Evolutionary conservation across 176 grass and related monocot genomes (phyloP).

Genomic region (Carex littledalei): DNA sequence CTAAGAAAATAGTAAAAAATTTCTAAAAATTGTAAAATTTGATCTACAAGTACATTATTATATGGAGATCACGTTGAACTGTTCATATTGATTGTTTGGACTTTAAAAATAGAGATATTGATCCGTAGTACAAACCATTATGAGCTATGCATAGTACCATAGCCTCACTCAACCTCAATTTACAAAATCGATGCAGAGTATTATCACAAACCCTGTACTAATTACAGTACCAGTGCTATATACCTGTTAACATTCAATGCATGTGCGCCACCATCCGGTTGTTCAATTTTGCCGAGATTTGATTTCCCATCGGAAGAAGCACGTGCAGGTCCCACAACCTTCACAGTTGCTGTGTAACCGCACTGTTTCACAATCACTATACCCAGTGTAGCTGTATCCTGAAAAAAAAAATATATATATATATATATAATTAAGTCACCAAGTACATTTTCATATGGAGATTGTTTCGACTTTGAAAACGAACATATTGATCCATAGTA

Average conservation of each 20-base stretch:
- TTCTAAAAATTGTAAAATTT: too few species aligned
- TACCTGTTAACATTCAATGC: slow-evolving; percentile 96
- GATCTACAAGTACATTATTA: too few species aligned
- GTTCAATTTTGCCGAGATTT: slow-evolving; percentile 54
- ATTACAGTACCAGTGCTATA: background rate
- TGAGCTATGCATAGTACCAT: too few species aligned
- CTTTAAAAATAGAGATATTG: too few species aligned
- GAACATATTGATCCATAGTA: too few species aligned
- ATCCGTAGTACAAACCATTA: too few species aligned
- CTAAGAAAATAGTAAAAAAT: too few species aligned
- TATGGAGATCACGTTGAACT: too few species aligned
- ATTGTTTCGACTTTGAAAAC: too few species aligned
- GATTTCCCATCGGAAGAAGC: slow-evolving; percentile 50
- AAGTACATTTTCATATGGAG: too few species aligned
- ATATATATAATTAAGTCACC: too few species aligned
- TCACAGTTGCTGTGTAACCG: slow-evolving; percentile 83
- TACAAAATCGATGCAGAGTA: background rate
- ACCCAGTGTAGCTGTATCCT: slow-evolving; percentile 71
- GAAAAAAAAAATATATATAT: background rate
- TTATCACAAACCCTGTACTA: background rate
- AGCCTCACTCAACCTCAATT: background rate
- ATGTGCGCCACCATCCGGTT: slow-evolving; percentile 83
- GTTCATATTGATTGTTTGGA: too few species aligned
- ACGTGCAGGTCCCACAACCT: slow-evolving; percentile 39
- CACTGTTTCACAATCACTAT: slow-evolving; percentile 95